These are phyloP conservation scores for Acorus gramineus DNA, from an alignment of 106 monocot genomes.

Conservation along the genomic window DNA sequence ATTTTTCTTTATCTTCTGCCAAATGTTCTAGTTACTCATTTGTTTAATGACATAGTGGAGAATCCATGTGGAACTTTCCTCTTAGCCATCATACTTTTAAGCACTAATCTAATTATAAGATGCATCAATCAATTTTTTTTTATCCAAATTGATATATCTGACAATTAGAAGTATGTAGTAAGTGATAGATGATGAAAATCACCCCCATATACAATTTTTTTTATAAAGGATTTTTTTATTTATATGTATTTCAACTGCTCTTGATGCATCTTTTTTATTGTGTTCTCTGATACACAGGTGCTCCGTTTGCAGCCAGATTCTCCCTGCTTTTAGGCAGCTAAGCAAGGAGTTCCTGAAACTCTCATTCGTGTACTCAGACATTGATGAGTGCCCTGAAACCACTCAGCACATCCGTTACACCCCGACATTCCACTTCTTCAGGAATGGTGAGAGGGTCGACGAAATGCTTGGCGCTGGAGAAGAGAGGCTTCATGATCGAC, in stretches of 20 bases:
- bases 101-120: too few relatives aligned
- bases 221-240: background rate
- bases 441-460: slow-evolving; percentile 73
- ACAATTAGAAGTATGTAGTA: too few relatives aligned
- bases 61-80: too few relatives aligned
- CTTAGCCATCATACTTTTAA: too few relatives aligned
- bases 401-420: slow-evolving; percentile 84
- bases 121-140: too few relatives aligned
- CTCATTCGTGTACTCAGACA: slow-evolving; percentile 74
- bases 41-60: too few relatives aligned
- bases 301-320: slow-evolving; percentile 67
- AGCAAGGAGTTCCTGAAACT: slow-evolving; percentile 79
- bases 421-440: slow-evolving; percentile 83
- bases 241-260: background rate
- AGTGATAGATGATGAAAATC: too few relatives aligned
- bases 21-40: too few relatives aligned
- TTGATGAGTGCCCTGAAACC: slow-evolving; percentile 87
- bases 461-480: slow-evolving; percentile 89
- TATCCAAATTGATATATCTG: too few relatives aligned
- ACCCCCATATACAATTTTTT: background rate
- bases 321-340: slow-evolving; percentile 54
- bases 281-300: slow-evolving; percentile 37
- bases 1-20: too few relatives aligned
- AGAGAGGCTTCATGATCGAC: slow-evolving; percentile 70
- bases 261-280: background rate